phyloP scores from a whole-genome alignment of 495 filamentous ascomycete genomes.

The Trypethelium eluteriae region DNA sequence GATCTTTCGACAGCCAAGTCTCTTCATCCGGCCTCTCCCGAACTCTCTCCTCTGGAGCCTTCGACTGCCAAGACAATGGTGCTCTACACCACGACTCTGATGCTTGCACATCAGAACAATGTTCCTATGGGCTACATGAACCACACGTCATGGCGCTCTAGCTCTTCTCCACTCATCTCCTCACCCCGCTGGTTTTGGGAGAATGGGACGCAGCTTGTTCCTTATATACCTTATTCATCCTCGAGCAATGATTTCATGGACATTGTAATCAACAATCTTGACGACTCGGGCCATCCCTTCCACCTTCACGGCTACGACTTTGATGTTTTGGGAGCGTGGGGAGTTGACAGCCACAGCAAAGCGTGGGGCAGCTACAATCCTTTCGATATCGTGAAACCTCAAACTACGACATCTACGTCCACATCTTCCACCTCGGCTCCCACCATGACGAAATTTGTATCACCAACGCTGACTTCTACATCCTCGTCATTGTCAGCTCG shows the following conservation, averaged over 20 bases:
- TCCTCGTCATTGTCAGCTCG: background rate
- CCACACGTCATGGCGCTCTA: conserved; percentile 20
- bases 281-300: conserved; percentile 46
- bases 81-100: conserved; percentile 39
- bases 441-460: no score
- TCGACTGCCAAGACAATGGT: conserved; percentile 38
- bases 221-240: conserved; percentile 23
- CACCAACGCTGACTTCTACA: background rate
- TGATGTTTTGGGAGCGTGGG: conserved; percentile 21
- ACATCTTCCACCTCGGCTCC: background rate
- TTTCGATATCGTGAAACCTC: conserved; percentile 16
- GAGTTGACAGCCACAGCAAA: conserved; percentile 5
- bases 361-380: conserved; percentile 29
- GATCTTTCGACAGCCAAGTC: conserved; percentile 14
- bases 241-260: conserved; percentile 38
- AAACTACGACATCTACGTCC: background rate
- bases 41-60: conserved; percentile 7
- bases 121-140: conserved; percentile 44
- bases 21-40: background rate
- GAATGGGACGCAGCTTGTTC: conserved; percentile 24
- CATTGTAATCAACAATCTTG: conserved; percentile 47
- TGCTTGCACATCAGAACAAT: conserved; percentile 61
- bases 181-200: conserved; percentile 19
- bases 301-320: conserved; percentile 39
- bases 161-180: conserved; percentile 18